Evolutionary conservation across 371 early-diverging fungal genomes (phyloP), one percentile per base, ranked within the genome.

Genomic region (Mortierella polycephala): DNA sequence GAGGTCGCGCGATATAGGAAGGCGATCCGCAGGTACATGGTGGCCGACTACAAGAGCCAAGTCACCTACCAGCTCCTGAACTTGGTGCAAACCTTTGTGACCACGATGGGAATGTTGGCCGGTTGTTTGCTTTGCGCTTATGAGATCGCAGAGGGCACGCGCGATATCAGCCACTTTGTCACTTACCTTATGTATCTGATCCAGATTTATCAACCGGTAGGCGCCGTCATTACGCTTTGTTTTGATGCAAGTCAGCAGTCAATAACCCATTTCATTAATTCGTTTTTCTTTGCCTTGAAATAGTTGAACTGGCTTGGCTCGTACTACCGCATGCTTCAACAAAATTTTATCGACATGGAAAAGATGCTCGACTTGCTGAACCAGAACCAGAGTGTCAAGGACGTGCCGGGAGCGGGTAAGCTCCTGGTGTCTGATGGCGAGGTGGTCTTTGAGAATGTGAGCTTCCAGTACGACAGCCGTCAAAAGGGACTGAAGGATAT

Each of bases 141-240:
- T 64, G 89, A 94, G 50, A 93, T 96, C 11, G 85, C 92, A 1
- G 74, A 85, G 54, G 93, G 93, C 11, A 68, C 81, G 12, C 82
- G 94, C 60, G 86, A 89, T 0, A 86, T 95, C n/a, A 93, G 93
- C 57, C 93, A 95, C 72, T 96, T 98, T 84, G 92, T 96, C 18
- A 76, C 92, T 60, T 96, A 93, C 68, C 82, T 95, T 44, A 86
- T 94, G 7, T 98, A 96, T 75, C 87, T 95, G 67, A 84, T 81
- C 77, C 95, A 94, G 74, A 85, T 94, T 21, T 93, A 93, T 66
- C 84, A 81, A 13, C 95, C 95, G 23, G 85, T 89, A 82, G 77
- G 83, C 57, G 13, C 16, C 7, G 8, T 20, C n/a, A 14, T 42
- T 42, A 5, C 20, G 8, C 18, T 9, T n/a, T 8, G 39, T 14